Evolutionary conservation across 805 yeast genomes (phyloP).

Genomic region (Cephaloascus fragrans): DNA sequence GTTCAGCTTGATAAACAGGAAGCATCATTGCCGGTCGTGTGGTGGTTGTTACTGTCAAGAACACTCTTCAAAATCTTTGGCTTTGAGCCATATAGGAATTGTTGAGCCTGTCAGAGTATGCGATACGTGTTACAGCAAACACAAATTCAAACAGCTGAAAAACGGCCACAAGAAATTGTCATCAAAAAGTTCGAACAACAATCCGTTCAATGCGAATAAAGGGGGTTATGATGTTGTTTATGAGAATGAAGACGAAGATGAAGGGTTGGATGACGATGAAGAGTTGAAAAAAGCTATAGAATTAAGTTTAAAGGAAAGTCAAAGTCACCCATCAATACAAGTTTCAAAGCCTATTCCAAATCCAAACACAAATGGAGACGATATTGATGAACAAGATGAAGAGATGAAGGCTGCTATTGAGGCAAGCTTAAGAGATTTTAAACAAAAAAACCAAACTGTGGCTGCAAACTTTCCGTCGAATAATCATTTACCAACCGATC

Average conservation of each 20-base stretch:
- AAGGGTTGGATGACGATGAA: conserved; percentile 72
- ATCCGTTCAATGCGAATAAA: neutral
- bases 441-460: conserved; percentile 18
- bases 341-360: conserved; percentile 4
- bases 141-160: conserved; percentile 23
- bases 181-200: neutral
- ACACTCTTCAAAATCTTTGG: conserved; percentile 66
- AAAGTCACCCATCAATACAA: conserved; percentile 17
- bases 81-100: conserved; percentile 79
- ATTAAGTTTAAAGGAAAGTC: conserved; percentile 57
- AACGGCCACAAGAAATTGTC: conserved; percentile 3
- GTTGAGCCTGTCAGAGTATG: conserved; percentile 88
- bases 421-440: conserved; percentile 74
- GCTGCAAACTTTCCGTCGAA: conserved; percentile 14
- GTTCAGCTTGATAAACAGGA: conserved; percentile 76
- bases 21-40: conserved; percentile 95
- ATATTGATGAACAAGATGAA: conserved; percentile 65
- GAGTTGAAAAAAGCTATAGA: conserved; percentile 72
- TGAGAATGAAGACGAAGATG: conserved; percentile 18
- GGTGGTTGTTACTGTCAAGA: conserved; percentile 89
- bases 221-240: neutral
- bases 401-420: conserved; percentile 92
- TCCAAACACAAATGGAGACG: conserved; percentile 7
- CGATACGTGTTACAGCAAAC: conserved; percentile 73
- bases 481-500: conserved; percentile 15